Evolutionary conservation across 2,329 filamentous ascomycete species (phyloP).

Genomic region (Verticillium albo-atrum): DNA sequence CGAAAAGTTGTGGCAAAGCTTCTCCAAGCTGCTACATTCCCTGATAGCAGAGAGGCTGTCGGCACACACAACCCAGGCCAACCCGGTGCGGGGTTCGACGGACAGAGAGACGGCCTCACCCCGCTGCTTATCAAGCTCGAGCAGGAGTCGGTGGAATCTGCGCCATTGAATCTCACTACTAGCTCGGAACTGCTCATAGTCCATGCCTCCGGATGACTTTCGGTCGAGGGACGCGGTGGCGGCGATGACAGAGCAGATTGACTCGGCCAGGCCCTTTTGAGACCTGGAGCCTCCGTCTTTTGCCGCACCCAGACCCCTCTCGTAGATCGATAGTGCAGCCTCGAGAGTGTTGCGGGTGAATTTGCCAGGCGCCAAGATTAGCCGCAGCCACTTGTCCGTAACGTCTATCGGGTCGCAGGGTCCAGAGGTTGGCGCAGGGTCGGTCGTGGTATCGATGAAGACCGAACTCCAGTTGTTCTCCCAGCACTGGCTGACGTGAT

Average conservation of each 20-base stretch:
- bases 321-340: constrained; percentile 77
- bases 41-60: constrained; percentile 77
- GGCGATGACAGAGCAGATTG: constrained; percentile 68
- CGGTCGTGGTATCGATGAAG: constrained; percentile 52
- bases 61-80: constrained; percentile 81
- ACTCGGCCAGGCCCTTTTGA: constrained; percentile 63
- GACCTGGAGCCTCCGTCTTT: constrained; percentile 37
- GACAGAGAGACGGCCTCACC: constrained; percentile 76
- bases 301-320: constrained; percentile 51
- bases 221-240: constrained; percentile 63
- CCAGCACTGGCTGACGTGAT: constrained; percentile 59
- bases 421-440: constrained; percentile 52
- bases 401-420: constrained; percentile 63
- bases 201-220: constrained; percentile 58
- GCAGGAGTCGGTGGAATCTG: constrained; percentile 78
- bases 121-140: constrained; percentile 81
- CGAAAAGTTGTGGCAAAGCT: constrained; percentile 64
- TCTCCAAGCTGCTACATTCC: constrained; percentile 73
- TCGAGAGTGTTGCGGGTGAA: constrained; percentile 79
- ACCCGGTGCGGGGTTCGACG: constrained; percentile 64
- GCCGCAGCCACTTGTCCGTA: constrained; percentile 81
- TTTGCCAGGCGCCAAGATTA: constrained; percentile 76
- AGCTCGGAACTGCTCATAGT: constrained; percentile 69
- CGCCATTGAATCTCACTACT: constrained; percentile 83
- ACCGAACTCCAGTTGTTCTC: constrained; percentile 66